Conservation (phyloP, 23 red algal genomes). For the Chondrus crispus region DNA sequence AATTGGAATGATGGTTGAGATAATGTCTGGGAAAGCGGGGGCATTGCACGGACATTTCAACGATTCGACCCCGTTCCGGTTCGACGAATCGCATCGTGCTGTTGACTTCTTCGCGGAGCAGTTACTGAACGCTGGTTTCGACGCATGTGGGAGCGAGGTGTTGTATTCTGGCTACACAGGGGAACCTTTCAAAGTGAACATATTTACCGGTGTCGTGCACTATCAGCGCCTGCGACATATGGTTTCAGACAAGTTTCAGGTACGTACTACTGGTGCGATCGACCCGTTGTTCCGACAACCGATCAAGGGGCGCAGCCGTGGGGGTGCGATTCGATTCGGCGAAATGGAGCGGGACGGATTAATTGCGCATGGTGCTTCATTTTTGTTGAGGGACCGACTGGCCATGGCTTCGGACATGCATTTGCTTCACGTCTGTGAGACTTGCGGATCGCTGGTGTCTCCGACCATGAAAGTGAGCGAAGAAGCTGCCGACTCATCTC, state of each 20-base stretch:
- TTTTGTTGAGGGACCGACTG: constrained; percentile 81
- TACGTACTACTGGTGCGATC: constrained; percentile 73
- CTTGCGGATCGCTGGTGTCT: constrained; percentile 72
- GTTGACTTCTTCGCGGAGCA: constrained; percentile 80
- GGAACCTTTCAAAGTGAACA: constrained; percentile 87
- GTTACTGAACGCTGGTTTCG: constrained; percentile 76
- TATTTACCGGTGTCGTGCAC: constrained; percentile 92
- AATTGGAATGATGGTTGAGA: constrained; percentile 98
- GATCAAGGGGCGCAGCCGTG: constrained; percentile 82
- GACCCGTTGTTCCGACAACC: constrained; percentile 85
- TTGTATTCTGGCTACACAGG: constrained; percentile 86
- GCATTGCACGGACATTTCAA: constrained; percentile 60
- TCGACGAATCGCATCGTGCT: constrained; percentile 69
- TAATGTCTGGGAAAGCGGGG: constrained; percentile 86
- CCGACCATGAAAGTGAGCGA: constrained; percentile 23
- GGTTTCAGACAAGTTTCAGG: constrained; percentile 98
- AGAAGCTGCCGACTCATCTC: neutral
- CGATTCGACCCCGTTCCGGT: constrained; percentile 72
- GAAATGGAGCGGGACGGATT: constrained; percentile 99
- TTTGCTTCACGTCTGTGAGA: constrained; percentile 66
- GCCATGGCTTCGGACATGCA: constrained; percentile 81
- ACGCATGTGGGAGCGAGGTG: constrained; percentile 71
- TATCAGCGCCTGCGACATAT: constrained; percentile 96
- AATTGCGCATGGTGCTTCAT: constrained; percentile 86
- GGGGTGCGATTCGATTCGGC: constrained; percentile 96